These are phyloP conservation scores for Mrakia gelida DNA, from an alignment of 768 basidiomycete genomes.

Conservation along the genomic window DNA sequence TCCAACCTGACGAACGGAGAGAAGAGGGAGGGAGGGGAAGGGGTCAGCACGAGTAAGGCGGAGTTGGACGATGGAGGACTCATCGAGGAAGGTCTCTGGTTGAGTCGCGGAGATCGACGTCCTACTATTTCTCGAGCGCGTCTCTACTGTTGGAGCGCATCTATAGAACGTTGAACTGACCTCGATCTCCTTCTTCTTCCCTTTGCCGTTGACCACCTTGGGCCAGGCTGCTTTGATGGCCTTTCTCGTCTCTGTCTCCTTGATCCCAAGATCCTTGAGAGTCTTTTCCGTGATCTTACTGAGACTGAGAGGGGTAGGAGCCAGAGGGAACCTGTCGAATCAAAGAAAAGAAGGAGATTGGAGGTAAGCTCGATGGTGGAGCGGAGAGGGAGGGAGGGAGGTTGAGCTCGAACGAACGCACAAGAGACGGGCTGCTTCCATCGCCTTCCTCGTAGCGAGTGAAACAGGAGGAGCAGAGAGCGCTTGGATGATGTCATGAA, in stretches of 20 bases:
- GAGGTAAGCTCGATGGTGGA: slow-evolving; percentile 4
- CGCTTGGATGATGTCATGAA: background rate
- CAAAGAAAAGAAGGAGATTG: background rate
- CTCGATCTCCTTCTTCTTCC: slow-evolving; percentile 6
- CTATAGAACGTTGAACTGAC: background rate
- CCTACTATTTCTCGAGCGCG: too few species aligned
- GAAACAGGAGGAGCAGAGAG: background rate
- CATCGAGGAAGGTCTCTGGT: too few species aligned
- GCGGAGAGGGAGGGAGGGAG: too few species aligned
- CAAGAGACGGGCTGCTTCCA: slow-evolving; percentile 6
- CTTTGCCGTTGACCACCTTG: background rate
- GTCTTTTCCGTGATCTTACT: background rate
- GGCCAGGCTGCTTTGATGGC: background rate
- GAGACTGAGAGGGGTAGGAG: background rate
- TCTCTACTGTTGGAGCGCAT: too few species aligned
- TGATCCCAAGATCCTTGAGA: background rate
- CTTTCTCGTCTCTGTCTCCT: background rate
- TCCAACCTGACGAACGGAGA: background rate
- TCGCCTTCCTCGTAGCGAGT: background rate
- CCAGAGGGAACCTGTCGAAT: background rate
- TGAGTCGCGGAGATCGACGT: too few species aligned
- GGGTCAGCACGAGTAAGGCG: background rate
- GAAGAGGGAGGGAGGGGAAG: background rate
- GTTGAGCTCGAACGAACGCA: background rate
- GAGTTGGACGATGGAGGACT: background rate